Percentiles rank a stretch among this genome's conserved stretches.
Conservation (phyloP, 2,329 filamentous ascomycete species). For the Herpotrichia juniperi region DNA sequence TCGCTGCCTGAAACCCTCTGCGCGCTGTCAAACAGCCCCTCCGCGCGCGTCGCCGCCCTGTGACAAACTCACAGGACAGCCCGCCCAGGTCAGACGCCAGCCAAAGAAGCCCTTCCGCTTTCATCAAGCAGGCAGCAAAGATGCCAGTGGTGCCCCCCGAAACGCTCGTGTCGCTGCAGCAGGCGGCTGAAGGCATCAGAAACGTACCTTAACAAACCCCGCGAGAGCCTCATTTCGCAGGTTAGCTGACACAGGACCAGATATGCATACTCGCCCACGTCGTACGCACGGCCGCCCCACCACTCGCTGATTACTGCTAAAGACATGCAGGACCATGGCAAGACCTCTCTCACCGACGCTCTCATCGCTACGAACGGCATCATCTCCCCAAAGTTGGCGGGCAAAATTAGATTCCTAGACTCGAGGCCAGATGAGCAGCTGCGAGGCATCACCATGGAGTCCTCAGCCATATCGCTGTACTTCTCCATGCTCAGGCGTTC, state of each 20-base stretch:
- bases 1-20: conserved; percentile 1
- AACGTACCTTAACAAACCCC: conserved; percentile 68
- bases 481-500: conserved; percentile 87
- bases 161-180: conserved; percentile 88
- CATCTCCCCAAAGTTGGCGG: conserved; percentile 95
- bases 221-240: conserved; percentile 15
- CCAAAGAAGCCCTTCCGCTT: not conserved
- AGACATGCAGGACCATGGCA: conserved; percentile 79
- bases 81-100: not conserved
- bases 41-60: not conserved
- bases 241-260: conserved; percentile 53
- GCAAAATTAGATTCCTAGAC: conserved; percentile 97
- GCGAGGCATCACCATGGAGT: conserved; percentile 99
- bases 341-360: conserved; percentile 95
- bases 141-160: conserved; percentile 95
- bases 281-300: conserved; percentile 48
- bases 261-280: conserved; percentile 97
- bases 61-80: not conserved
- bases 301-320: conserved; percentile 19
- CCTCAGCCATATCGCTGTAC: conserved; percentile 93
- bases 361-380: conserved; percentile 98
- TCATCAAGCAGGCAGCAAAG: conserved; percentile 33
- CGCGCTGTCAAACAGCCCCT: not conserved
- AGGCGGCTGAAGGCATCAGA: conserved; percentile 84
- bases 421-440: conserved; percentile 95